Evolutionary conservation across 116 monocot species (phyloP).

Genomic region (Cymodocea nodosa): DNA sequence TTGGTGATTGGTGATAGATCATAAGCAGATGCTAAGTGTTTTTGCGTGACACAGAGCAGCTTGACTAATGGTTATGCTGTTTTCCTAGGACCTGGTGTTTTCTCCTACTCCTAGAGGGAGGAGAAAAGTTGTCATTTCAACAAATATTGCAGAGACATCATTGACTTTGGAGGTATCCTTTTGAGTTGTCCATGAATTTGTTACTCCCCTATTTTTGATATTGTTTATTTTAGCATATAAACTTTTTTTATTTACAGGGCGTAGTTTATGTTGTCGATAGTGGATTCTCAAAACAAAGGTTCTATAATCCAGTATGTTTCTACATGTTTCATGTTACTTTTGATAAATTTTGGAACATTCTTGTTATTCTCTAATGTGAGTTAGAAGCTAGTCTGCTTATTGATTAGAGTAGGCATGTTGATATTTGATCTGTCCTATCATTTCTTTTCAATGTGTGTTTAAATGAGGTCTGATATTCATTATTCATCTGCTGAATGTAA

Average conservation of each 20-base stretch:
- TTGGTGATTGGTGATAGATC: constrained; percentile 22
- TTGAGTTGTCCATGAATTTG: background rate
- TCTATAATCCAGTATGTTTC: constrained; percentile 77
- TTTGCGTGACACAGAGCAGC: background rate
- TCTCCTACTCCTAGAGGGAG: constrained; percentile 77
- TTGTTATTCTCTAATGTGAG: background rate
- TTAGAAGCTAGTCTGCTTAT: background rate
- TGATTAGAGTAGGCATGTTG: too few species aligned
- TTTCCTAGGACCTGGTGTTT: constrained; percentile 81
- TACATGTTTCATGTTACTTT: background rate
- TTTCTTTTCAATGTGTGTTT: too few species aligned
- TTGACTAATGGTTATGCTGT: background rate
- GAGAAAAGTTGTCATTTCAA: constrained; percentile 93
- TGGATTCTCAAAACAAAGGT: constrained; percentile 91
- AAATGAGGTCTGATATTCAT: too few species aligned
- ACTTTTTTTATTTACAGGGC: constrained; percentile 32
- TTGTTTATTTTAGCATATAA: constrained; percentile 2
- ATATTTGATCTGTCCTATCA: too few species aligned
- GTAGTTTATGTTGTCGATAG: constrained; percentile 91
- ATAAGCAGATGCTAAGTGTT: background rate
- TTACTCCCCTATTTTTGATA: background rate
- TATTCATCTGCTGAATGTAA: too few species aligned
- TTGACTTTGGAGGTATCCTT: constrained; percentile 78
- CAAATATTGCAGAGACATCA: constrained; percentile 99
- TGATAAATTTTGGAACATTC: background rate